Evolutionary conservation across 768 basidiomycete genomes (phyloP).

Genomic region (Tricholoma sp.): DNA sequence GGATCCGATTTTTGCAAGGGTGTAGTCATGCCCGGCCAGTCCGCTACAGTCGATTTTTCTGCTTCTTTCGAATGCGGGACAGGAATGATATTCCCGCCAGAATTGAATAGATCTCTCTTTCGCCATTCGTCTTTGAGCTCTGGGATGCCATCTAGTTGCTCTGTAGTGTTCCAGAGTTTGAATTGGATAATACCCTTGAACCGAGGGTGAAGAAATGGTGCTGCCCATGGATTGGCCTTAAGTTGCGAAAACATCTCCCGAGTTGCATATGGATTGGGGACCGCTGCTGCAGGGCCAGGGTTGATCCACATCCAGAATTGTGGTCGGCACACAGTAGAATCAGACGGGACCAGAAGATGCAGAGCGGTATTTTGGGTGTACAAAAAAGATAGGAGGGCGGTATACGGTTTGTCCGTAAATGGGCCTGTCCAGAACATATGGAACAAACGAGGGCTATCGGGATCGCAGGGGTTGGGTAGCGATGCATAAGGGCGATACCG

Average conservation of each 20-base stretch:
- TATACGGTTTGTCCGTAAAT: slow-evolving; percentile 98
- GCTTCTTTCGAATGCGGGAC: slow-evolving; percentile 43
- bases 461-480: slow-evolving; percentile 66
- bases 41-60: neutral
- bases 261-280: slow-evolving; percentile 79
- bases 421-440: slow-evolving; percentile 99
- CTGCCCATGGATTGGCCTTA: slow-evolving; percentile 86
- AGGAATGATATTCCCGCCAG: slow-evolving; percentile 71
- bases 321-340: slow-evolving; percentile 69
- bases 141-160: slow-evolving; percentile 87
- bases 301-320: slow-evolving; percentile 99
- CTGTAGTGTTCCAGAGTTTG: slow-evolving; percentile 98
- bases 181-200: slow-evolving; percentile 93
- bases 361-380: slow-evolving; percentile 94
- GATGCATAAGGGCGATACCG: slow-evolving; percentile 54
- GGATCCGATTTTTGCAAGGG: slow-evolving; percentile 28
- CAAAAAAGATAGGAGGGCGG: slow-evolving; percentile 89
- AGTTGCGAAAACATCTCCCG: slow-evolving; percentile 82
- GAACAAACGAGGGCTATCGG: slow-evolving; percentile 82
- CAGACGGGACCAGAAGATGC: slow-evolving; percentile 48
- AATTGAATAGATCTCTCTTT: slow-evolving; percentile 80
- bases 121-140: slow-evolving; percentile 93
- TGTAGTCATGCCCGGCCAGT: neutral
- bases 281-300: slow-evolving; percentile 89
- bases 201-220: slow-evolving; percentile 88